phyloP scores from a whole-genome alignment of 2,329 filamentous ascomycete genomes.

The Aspergillus piperis region DNA sequence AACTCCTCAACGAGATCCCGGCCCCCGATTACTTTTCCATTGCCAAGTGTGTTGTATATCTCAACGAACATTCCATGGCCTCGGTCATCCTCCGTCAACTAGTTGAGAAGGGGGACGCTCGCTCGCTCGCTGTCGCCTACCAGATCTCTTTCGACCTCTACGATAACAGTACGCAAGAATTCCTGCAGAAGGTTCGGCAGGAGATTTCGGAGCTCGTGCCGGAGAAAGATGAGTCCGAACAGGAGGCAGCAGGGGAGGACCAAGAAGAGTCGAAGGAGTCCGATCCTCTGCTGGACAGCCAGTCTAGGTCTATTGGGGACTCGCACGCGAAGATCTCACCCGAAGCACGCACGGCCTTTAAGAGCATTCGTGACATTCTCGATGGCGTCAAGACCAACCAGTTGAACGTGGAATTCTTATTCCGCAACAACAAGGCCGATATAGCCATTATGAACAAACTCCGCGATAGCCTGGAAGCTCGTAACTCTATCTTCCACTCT shows the following conservation, averaged over 20 bases:
- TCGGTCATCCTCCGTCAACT: constrained; percentile 81
- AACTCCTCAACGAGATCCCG: constrained; percentile 88
- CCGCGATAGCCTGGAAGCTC: constrained; percentile 88
- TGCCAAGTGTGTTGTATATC: constrained; percentile 94
- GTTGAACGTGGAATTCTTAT: constrained; percentile 93
- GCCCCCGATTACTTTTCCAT: constrained; percentile 97
- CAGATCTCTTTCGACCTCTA: constrained; percentile 98
- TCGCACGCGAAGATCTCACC: constrained; percentile 45
- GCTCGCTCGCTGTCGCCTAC: constrained; percentile 83
- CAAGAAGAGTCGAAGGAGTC: constrained; percentile 58
- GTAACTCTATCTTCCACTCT: constrained; percentile 98
- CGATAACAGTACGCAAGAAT: constrained; percentile 98
- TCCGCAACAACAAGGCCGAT: constrained; percentile 92
- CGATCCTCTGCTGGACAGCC: constrained; percentile 59
- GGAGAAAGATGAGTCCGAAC: constrained; percentile 43
- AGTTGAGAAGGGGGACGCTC: constrained; percentile 74
- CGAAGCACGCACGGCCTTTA: constrained; percentile 57
- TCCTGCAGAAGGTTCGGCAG: constrained; percentile 83
- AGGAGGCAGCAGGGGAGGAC: constrained; percentile 52
- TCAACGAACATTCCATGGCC: constrained; percentile 88
- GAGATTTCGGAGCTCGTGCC: constrained; percentile 64
- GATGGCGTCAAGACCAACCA: constrained; percentile 92
- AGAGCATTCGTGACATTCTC: constrained; percentile 64
- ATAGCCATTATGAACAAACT: constrained; percentile 93
- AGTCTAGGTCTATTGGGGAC: constrained; percentile 45